Percentiles rank a stretch among this genome's conserved stretches.
Evolutionary conservation across 306 rosid species (phyloP).

Genomic region (Luffa aegyptiaca): DNA sequence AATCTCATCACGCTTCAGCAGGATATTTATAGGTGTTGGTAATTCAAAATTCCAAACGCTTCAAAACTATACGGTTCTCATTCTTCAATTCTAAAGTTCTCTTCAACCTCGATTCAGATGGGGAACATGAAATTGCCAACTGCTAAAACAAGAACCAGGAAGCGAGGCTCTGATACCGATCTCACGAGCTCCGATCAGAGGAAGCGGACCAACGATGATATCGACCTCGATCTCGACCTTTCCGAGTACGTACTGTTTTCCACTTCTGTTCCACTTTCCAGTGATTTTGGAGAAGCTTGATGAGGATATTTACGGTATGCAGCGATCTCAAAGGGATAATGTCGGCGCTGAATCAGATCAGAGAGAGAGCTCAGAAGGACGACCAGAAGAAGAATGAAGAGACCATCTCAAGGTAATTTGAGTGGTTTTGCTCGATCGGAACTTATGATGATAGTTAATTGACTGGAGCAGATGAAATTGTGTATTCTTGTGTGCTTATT

Average conservation of each 20-base stretch:
- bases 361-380: slow-evolving; percentile 78
- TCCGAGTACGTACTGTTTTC: slow-evolving; percentile 36
- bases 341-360: slow-evolving; percentile 71
- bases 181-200: slow-evolving; percentile 32
- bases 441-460: not conserved
- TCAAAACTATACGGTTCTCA: not conserved
- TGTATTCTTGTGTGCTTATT: not conserved
- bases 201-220: slow-evolving; percentile 26
- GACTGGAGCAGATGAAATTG: not conserved
- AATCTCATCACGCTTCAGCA: not conserved
- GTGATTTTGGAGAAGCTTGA: slow-evolving; percentile 2
- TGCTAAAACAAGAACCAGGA: slow-evolving; percentile 31
- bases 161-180: slow-evolving; percentile 40
- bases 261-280: not conserved
- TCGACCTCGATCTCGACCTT: slow-evolving; percentile 57
- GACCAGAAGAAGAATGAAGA: slow-evolving; percentile 94
- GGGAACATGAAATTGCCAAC: slow-evolving; percentile 35
- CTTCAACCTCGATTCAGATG: not conserved
- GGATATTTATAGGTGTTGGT: not conserved
- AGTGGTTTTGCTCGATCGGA: not conserved
- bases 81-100: not conserved
- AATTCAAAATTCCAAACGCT: not conserved
- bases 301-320: slow-evolving; percentile 14
- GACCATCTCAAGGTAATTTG: slow-evolving; percentile 66
- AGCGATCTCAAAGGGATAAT: slow-evolving; percentile 80